Conservation (phyloP, 2,329 filamentous ascomycete genomes). For the Diaporthe amygdali region DNA sequence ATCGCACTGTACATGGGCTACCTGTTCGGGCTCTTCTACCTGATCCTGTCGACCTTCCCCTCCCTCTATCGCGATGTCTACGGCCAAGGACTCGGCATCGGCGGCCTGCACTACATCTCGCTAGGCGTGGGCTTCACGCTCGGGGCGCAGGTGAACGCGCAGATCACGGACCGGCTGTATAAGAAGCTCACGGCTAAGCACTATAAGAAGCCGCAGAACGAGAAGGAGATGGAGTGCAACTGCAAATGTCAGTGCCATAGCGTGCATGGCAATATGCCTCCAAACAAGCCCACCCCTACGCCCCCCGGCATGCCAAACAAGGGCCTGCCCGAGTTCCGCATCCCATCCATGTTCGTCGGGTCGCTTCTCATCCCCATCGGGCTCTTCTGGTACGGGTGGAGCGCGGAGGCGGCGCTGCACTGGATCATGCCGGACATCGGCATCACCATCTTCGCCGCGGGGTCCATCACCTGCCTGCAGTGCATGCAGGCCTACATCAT, state of each 20-base stretch:
- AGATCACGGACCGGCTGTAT: neutral
- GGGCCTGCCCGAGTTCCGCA: neutral
- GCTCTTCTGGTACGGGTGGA: constrained; percentile 37
- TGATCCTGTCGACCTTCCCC: constrained; percentile 56
- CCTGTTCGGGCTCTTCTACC: constrained; percentile 57
- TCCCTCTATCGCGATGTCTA: constrained; percentile 47
- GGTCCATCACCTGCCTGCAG: too few relatives aligned
- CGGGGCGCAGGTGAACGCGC: neutral
- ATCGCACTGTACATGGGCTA: constrained; percentile 54
- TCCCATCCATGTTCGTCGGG: neutral
- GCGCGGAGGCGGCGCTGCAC: constrained; percentile 39
- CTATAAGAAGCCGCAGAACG: too few relatives aligned
- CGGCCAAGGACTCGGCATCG: constrained; percentile 35
- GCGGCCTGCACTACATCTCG: constrained; percentile 43
- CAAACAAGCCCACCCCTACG: too few relatives aligned
- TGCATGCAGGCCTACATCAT: constrained; percentile 48
- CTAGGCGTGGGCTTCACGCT: constrained; percentile 36
- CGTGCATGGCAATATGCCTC: too few relatives aligned
- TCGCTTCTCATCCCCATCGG: neutral
- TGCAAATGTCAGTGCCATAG: too few relatives aligned
- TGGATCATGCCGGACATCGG: constrained; percentile 46
- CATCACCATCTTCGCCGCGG: too few relatives aligned
- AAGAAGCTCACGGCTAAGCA: too few relatives aligned
- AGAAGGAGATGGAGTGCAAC: neutral
- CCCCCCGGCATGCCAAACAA: too few relatives aligned